phyloP scores from a whole-genome alignment of 2,329 filamentous ascomycete species.

The Juglanconis juglandina region DNA sequence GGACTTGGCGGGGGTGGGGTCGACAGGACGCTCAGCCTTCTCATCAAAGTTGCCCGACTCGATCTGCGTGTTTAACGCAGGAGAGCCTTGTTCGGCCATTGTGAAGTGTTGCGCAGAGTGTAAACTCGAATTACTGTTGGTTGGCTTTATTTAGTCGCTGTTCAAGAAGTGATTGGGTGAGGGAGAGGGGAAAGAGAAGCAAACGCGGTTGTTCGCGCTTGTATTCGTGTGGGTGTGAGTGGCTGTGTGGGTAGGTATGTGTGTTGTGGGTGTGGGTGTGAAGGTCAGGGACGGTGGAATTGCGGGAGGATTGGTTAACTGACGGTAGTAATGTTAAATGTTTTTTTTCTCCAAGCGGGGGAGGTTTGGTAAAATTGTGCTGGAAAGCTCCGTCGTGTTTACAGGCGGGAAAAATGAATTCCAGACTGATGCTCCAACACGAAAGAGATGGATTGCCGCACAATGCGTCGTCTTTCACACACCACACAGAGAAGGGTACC shows the following conservation, averaged over 20 bases:
- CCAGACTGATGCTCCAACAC: slow-evolving; percentile 7
- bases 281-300: background rate
- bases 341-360: slow-evolving; percentile 1
- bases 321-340: slow-evolving; percentile 12
- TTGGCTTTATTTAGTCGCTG: slow-evolving; percentile 22
- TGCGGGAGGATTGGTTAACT: background rate
- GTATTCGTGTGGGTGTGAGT: background rate
- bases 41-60: slow-evolving; percentile 64
- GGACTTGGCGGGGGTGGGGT: slow-evolving; percentile 29
- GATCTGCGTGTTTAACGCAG: slow-evolving; percentile 61
- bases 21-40: slow-evolving; percentile 45
- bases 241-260: background rate
- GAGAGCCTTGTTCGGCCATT: slow-evolving; percentile 57
- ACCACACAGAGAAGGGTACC: slow-evolving; percentile 12
- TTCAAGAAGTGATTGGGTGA: slow-evolving; percentile 5
- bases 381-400: slow-evolving; percentile 17
- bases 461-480: slow-evolving; percentile 10
- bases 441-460: slow-evolving; percentile 18
- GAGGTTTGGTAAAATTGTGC: slow-evolving; percentile 13
- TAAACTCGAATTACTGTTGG: slow-evolving; percentile 17
- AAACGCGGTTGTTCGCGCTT: background rate
- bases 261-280: background rate
- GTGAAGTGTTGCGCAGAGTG: slow-evolving; percentile 25
- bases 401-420: slow-evolving; percentile 10
- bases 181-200: background rate